Evolutionary conservation across 495 filamentous ascomycete species (phyloP).

Genomic region (Podospora comata): DNA sequence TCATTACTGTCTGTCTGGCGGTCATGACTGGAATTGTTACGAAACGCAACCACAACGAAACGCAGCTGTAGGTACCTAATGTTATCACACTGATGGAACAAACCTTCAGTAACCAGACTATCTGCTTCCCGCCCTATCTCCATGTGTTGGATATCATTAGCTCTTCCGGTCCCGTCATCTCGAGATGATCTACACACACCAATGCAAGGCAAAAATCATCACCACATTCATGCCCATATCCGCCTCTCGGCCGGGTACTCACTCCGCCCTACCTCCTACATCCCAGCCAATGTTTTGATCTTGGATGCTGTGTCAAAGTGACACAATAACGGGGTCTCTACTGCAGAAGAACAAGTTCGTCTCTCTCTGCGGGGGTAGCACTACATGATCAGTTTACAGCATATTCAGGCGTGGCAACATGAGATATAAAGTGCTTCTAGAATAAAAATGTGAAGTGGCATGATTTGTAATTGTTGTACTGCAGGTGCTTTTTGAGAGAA

Average conservation of each 20-base stretch:
- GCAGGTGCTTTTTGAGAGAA: not conserved
- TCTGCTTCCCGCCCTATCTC: not conserved
- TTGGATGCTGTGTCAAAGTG: not conserved
- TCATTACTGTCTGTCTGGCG: not conserved
- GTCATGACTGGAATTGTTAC: not conserved
- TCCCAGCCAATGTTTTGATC: not conserved
- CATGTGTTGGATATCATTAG: not conserved
- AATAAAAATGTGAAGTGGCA: not conserved
- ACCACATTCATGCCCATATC: not conserved
- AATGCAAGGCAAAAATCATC: not conserved
- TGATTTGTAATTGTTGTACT: not conserved
- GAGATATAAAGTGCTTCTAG: not conserved
- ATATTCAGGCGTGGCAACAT: not conserved
- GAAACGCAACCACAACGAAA: not conserved
- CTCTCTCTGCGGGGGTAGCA: not conserved
- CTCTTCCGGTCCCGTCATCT: not conserved
- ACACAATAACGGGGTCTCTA: not conserved
- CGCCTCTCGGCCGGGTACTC: not conserved
- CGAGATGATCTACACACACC: not conserved
- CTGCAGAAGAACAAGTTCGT: too few relatives aligned
- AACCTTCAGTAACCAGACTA: not conserved
- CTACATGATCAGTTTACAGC: not conserved
- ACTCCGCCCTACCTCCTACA: not conserved
- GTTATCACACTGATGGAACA: not conserved
- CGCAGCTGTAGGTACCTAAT: not conserved